Percentiles rank a stretch among this genome's conserved stretches.
Conservation (phyloP, 805 yeast genomes). For the Pichia rugopelliculosa region DNA sequence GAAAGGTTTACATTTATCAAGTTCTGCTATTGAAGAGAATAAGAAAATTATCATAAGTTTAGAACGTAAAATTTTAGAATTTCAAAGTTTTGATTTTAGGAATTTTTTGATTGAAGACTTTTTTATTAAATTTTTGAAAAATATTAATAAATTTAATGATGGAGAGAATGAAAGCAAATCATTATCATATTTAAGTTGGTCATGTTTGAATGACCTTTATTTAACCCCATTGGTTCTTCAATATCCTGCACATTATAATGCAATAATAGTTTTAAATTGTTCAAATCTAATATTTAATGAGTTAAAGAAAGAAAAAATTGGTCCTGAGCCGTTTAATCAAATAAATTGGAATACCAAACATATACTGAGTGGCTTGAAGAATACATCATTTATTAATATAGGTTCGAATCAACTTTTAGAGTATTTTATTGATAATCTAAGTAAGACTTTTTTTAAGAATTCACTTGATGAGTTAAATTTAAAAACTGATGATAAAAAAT, state of each 20-base stretch:
- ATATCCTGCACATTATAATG: slow-evolving; percentile 69
- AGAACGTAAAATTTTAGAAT: slow-evolving; percentile 70
- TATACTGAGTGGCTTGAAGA: slow-evolving; percentile 1
- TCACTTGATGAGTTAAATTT: slow-evolving; percentile 16
- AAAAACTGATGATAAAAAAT: slow-evolving; percentile 13
- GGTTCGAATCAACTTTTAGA: slow-evolving; percentile 26
- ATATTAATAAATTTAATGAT: slow-evolving; percentile 22
- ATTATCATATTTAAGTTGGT: slow-evolving; percentile 57
- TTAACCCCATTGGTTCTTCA: slow-evolving; percentile 61
- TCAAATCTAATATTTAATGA: slow-evolving; percentile 32
- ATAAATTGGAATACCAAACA: slow-evolving; percentile 8
- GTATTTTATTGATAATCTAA: slow-evolving; percentile 26
- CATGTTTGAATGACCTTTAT: slow-evolving; percentile 65
- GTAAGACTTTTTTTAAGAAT: slow-evolving; percentile 19
- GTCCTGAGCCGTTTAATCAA: slow-evolving; percentile 4
- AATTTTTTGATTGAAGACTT: slow-evolving; percentile 59
- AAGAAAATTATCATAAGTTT: slow-evolving; percentile 48
- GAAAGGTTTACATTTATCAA: slow-evolving; percentile 24
- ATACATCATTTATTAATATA: background rate
- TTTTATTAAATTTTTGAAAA: slow-evolving; percentile 53
- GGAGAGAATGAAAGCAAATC: slow-evolving; percentile 33
- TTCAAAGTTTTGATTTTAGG: slow-evolving; percentile 75
- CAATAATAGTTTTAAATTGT: slow-evolving; percentile 58
- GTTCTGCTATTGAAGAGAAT: slow-evolving; percentile 41
- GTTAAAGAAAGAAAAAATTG: slow-evolving; percentile 10